Evolutionary conservation across 306 rosid species (phyloP), one percentile per base, ranked within the genome.

Genomic region (Abrus pulchellus): DNA sequence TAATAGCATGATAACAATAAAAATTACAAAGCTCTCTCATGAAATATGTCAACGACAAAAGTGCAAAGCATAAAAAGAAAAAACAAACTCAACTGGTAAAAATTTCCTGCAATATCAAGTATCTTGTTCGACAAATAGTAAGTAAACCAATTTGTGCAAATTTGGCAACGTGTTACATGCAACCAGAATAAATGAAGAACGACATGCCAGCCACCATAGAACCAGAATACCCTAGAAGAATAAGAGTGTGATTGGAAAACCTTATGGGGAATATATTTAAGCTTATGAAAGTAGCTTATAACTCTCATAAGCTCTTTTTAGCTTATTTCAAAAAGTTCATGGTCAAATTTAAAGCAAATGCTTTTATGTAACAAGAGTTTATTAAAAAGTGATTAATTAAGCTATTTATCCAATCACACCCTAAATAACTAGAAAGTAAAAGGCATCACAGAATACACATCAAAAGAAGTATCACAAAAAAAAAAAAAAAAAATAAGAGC

Each of bases 401-500:
- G 20, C 20, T 20, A 20, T 20, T 20, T 20, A 20, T 20, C 20
- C 20, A 20, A 20, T 0, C 20, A 20, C 20, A 20, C 20, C 20
- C 20, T 20, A 20, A 12, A 40, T 32, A 83, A 70, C 44, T 40
- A 72, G 62, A 12, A 66, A 55, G 40, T 5, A 34, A 34, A 67
- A 11, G 6, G 53, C 29, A 47, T 11, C 50, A 53, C 11, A 53
- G 28, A 67, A 7, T 63, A 33, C 36, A 49, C 8, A 71, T 69
- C 29, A 27, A 68, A 59, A 33, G n/a, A 43, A 79, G 71, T 11
- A 77, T 44, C 66, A 36, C 7, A 66, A 40, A 56, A 75, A 54
- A 47, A 66, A 40, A 56, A 75, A 54, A 47, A 49, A 41, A 2
- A 78, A 70, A 63, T 11, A 70, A 81, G 73, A 82, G 74, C 67